Percentiles rank a stretch among this genome's conserved stretches.
Evolutionary conservation across 2,329 filamentous ascomycete genomes (phyloP).

Genomic region (Pseudogymnoascus sp.): DNA sequence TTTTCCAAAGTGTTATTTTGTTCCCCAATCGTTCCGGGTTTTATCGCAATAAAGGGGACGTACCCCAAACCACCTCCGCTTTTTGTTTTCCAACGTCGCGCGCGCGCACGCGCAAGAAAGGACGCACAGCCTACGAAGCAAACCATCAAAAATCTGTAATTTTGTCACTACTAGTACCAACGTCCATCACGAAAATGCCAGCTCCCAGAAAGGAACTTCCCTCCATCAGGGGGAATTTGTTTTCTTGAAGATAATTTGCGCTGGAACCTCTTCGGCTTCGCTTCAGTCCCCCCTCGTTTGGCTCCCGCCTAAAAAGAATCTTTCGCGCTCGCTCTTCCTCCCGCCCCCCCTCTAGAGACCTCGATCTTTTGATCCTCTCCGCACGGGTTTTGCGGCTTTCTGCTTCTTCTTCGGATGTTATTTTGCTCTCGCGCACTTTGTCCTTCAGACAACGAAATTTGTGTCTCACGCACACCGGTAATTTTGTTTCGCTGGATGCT

Average conservation of each 20-base stretch:
- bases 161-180: slow-evolving; percentile 6
- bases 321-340: background rate
- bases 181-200: slow-evolving; percentile 1
- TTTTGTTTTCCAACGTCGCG: background rate
- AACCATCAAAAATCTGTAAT: slow-evolving; percentile 6
- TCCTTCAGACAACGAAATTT: background rate
- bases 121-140: background rate
- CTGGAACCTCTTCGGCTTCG: background rate
- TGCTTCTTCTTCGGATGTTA: background rate
- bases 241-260: background rate
- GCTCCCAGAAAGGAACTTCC: background rate
- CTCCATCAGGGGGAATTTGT: background rate
- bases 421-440: background rate
- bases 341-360: background rate
- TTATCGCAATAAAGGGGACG: slow-evolving; percentile 5
- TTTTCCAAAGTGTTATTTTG: slow-evolving; percentile 1
- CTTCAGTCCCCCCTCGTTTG: background rate
- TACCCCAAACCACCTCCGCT: slow-evolving; percentile 3
- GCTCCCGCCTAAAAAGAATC: background rate
- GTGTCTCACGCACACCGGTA: background rate
- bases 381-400: background rate
- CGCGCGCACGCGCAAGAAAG: background rate
- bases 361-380: background rate
- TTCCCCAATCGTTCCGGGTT: slow-evolving; percentile 2
- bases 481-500: background rate